These are phyloP conservation scores for Ophiostoma sp. DNA, from an alignment of 2,329 filamentous ascomycete species.

Conservation along the genomic window DNA sequence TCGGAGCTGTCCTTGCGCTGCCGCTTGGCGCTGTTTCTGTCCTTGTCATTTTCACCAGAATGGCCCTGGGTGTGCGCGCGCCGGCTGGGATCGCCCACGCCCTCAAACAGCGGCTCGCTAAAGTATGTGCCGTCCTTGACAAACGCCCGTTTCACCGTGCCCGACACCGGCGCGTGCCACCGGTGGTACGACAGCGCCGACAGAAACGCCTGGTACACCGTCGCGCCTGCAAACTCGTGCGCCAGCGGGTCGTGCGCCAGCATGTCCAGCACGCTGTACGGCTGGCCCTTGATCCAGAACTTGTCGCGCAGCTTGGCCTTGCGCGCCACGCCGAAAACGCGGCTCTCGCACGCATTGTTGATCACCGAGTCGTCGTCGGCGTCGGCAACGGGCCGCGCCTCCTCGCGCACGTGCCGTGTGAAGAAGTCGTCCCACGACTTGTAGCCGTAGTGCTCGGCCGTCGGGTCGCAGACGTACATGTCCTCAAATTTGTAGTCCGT, in stretches of 20 bases:
- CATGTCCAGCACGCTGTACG: constrained; percentile 62
- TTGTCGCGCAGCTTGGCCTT: constrained; percentile 51
- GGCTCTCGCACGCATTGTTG: constrained; percentile 61
- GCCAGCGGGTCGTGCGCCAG: constrained; percentile 51
- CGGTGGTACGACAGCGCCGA: constrained; percentile 64
- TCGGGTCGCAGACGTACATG: constrained; percentile 56
- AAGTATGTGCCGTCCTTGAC: constrained; percentile 63
- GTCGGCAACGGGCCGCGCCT: constrained; percentile 52
- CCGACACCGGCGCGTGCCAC: constrained; percentile 65
- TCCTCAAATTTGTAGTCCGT: constrained; percentile 50
- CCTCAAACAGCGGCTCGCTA: constrained; percentile 48
- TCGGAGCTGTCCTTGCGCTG: background rate
- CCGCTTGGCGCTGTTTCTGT: background rate
- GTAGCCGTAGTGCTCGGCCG: constrained; percentile 52
- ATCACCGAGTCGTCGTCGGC: constrained; percentile 52
- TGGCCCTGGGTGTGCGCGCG: background rate
- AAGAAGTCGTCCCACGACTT: constrained; percentile 67
- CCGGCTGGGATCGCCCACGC: constrained; percentile 26
- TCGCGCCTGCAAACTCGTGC: constrained; percentile 55
- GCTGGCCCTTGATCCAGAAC: constrained; percentile 66
- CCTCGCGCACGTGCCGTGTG: constrained; percentile 51
- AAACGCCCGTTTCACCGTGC: constrained; percentile 53
- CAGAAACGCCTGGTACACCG: constrained; percentile 66
- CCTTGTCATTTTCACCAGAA: too few relatives aligned
- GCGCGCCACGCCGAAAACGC: constrained; percentile 48